Evolutionary conservation across 768 basidiomycete genomes (phyloP).

Genomic region (Tylopilus vinaceipallidus): DNA sequence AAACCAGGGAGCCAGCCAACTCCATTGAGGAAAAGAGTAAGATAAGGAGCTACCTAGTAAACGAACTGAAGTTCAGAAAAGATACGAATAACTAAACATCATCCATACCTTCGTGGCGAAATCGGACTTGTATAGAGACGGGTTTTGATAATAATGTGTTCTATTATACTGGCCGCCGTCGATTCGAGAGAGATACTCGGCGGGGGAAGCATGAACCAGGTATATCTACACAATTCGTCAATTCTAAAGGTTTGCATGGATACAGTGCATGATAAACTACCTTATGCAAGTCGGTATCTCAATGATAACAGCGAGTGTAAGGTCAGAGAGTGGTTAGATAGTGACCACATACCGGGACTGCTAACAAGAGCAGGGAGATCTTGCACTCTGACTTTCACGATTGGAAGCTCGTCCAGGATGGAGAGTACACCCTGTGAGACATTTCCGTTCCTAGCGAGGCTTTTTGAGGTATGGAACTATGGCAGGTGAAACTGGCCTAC

Average conservation of each 20-base stretch:
- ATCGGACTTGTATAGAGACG: conserved; percentile 59
- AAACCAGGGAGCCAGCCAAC: conserved; percentile 78
- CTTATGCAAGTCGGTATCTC: conserved; percentile 59
- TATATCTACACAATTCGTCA: conserved; percentile 52
- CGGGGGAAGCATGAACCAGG: conserved; percentile 65
- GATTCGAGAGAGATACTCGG: conserved; percentile 64
- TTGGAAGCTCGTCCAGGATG: conserved; percentile 69
- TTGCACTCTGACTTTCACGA: conserved; percentile 51
- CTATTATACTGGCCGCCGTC: conserved; percentile 62
- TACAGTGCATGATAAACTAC: conserved; percentile 27
- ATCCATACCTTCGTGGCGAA: conserved; percentile 63
- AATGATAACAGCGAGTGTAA: not conserved
- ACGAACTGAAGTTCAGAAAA: not conserved
- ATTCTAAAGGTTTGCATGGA: not conserved
- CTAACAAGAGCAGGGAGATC: conserved; percentile 58
- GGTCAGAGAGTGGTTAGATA: not conserved
- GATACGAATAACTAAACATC: not conserved
- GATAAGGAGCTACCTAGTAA: conserved; percentile 76
- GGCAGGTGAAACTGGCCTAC: conserved; percentile 36
- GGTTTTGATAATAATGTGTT: conserved; percentile 69
- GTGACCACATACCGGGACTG: conserved; percentile 42
- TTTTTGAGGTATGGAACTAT: not conserved
- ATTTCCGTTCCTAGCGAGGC: conserved; percentile 61
- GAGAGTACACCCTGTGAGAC: conserved; percentile 77
- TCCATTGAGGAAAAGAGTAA: conserved; percentile 84